Evolutionary conservation across 73 alveolate species (phyloP), one percentile per base, ranked within the genome.

Genomic region (Durusdinium trenchii): DNA sequence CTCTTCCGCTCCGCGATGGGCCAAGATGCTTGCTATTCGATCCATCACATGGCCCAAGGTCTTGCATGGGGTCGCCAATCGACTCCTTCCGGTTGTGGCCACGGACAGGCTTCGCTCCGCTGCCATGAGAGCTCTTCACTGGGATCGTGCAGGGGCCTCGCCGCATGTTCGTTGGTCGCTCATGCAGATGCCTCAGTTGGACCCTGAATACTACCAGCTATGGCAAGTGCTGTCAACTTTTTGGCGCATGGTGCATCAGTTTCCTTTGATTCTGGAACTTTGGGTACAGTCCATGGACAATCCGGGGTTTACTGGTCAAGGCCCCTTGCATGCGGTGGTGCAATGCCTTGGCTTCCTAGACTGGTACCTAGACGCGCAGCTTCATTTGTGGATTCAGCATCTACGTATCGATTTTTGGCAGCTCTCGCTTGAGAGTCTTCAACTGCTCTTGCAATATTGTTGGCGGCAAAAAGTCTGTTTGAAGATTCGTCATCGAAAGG

Each of bases 101-200:
- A 2, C 7, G 4, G 82, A 23, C 50, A 14, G 23, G 9, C 50
- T 69, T 20, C 47, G 82, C 2, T 35, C 50, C 5, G 7, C 30
- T 7, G 32, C 51, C 50, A 69, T 69, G 82, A n/a, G 7, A n/a
- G 82, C 82, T 35, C 20, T 69, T 46, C 30, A 26, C 6, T 69
- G 82, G 82, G 50, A 69, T n/a, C 47, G 82, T 20, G 82, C 82
- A 14, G 82, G 82, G 6, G 82, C 82, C 82, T n/a, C 28, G 9
- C 82, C 82, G 6, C 14, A 7, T 14, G 82, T 69, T 69, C 82
- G 82, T n/a, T 69, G 82, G 82, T 14, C 82, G 2, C 23, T 69
- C 51, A 69, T 62, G 76, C 76, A 62, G 32, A 35, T 40, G 43
- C 14, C 32, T 10, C 43, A 40, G 36, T 35, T 4, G 18, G 76